phyloP scores from a whole-genome alignment of 768 basidiomycete genomes.

The Dendrothele bispora region DNA sequence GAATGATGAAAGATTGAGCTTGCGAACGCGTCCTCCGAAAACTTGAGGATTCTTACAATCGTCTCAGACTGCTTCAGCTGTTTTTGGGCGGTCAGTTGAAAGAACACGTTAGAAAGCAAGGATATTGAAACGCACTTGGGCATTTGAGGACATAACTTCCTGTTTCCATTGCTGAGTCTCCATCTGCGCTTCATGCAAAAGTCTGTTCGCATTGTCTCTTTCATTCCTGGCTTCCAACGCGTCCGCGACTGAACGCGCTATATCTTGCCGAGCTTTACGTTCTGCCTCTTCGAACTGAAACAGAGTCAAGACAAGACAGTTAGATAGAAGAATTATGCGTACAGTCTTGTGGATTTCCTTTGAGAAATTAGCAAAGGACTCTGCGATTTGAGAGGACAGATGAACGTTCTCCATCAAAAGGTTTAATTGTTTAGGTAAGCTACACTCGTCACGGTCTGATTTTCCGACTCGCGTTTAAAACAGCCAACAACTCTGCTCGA shows the following conservation, averaged over 20 bases:
- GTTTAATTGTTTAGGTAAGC: no score
- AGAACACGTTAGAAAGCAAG: constrained; percentile 10
- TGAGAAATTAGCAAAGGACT: no score
- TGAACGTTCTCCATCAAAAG: no score
- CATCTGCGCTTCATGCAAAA: constrained; percentile 42
- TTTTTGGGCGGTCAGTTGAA: constrained; percentile 10
- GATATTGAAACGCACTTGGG: constrained; percentile 41
- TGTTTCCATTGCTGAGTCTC: constrained; percentile 52
- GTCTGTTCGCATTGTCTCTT: constrained; percentile 42
- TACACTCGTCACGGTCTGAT: no score
- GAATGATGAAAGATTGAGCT: neutral
- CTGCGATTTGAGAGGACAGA: no score
- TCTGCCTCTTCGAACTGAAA: constrained; percentile 61
- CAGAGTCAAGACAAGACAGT: no score
- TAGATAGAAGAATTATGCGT: no score
- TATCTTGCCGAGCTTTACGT: constrained; percentile 52
- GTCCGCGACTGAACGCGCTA: constrained; percentile 48
- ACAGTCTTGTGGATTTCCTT: no score
- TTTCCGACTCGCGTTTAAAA: no score
- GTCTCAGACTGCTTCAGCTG: constrained; percentile 58
- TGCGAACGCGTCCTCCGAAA: neutral
- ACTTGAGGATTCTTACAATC: constrained; percentile 39
- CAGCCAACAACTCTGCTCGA: no score
- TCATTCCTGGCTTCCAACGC: constrained; percentile 35
- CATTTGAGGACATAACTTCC: constrained; percentile 37